Conservation (phyloP, 306 rosid species). For the Senna tora region DNA sequence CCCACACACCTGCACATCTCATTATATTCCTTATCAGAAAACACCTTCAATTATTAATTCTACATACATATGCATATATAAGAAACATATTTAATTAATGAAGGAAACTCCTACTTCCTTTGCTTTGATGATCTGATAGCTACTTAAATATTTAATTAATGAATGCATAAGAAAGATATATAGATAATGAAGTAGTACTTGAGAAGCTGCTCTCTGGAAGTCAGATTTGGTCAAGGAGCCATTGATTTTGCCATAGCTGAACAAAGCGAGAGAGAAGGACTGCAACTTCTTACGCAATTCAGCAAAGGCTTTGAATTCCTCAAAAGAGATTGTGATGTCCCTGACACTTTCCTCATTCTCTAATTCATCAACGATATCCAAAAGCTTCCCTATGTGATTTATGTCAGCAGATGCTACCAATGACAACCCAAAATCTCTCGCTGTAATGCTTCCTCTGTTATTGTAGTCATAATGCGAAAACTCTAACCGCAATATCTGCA, state of each 20-base stretch:
- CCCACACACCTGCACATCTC: slow-evolving; percentile 70
- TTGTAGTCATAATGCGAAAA: slow-evolving; percentile 75
- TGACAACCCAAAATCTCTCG: slow-evolving; percentile 80
- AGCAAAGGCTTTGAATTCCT: slow-evolving; percentile 70
- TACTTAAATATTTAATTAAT: no score
- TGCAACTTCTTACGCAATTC: slow-evolving; percentile 62
- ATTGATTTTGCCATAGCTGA: slow-evolving; percentile 77
- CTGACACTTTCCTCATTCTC: slow-evolving; percentile 39
- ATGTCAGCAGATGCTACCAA: slow-evolving; percentile 82
- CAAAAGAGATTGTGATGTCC: slow-evolving; percentile 50
- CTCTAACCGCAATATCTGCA: slow-evolving; percentile 70
- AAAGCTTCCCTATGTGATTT: slow-evolving; percentile 63
- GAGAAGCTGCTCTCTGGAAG: slow-evolving; percentile 85
- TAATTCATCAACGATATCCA: slow-evolving; percentile 61
- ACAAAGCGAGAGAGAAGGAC: slow-evolving; percentile 71
- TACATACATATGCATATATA: no score
- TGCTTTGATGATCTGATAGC: no score
- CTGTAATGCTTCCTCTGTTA: slow-evolving; percentile 59
- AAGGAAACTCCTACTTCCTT: no score
- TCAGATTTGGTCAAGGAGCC: slow-evolving; percentile 65
- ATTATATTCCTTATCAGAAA: background rate
- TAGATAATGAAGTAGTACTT: no score
- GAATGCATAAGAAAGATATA: no score
- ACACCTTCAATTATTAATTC: background rate
- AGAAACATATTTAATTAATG: no score